A percentile compares a stretch with the other conserved stretches of the same genome.
These are phyloP conservation scores for Trametes pubescens DNA, from an alignment of 1,284 basidiomycete genomes.

Conservation along the genomic window DNA sequence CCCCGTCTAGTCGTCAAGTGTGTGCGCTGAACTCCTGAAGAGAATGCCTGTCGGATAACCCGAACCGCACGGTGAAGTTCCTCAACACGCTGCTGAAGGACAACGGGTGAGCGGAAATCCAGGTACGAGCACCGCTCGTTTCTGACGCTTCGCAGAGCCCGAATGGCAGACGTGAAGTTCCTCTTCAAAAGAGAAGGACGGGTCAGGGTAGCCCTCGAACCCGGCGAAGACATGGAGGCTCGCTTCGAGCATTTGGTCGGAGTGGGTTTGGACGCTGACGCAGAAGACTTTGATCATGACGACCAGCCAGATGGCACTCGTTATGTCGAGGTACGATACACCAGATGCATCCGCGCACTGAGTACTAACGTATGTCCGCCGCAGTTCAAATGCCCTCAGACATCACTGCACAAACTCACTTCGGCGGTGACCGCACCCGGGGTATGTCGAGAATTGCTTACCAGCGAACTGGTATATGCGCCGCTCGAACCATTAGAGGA, in stretches of 20 bases:
- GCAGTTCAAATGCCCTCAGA: slow-evolving; percentile 19
- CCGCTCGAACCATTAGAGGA: slow-evolving; percentile 53
- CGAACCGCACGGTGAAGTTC: slow-evolving; percentile 71
- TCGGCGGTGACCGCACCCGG: slow-evolving; percentile 57
- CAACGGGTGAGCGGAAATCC: slow-evolving; percentile 58
- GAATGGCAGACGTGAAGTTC: slow-evolving; percentile 73
- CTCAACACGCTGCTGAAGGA: slow-evolving; percentile 68
- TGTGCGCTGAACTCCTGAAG: slow-evolving; percentile 49
- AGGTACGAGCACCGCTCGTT: neutral
- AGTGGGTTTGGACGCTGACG: slow-evolving; percentile 56
- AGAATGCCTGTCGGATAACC: slow-evolving; percentile 82
- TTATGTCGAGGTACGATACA: slow-evolving; percentile 53
- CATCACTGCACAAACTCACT: slow-evolving; percentile 54
- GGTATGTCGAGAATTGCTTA: slow-evolving; percentile 51
- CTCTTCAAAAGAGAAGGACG: slow-evolving; percentile 78
- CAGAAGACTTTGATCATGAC: slow-evolving; percentile 62
- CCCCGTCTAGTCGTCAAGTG: neutral
- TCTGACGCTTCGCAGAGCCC: slow-evolving; percentile 5
- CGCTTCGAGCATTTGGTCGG: slow-evolving; percentile 60
- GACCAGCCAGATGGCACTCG: slow-evolving; percentile 44
- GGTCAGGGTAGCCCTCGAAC: slow-evolving; percentile 61
- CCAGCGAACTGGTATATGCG: slow-evolving; percentile 66
- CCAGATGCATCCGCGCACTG: neutral
- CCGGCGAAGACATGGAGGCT: slow-evolving; percentile 54
- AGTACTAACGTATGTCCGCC: neutral